Conservation (phyloP, 306 rosid species). For the Corylus avellana region DNA sequence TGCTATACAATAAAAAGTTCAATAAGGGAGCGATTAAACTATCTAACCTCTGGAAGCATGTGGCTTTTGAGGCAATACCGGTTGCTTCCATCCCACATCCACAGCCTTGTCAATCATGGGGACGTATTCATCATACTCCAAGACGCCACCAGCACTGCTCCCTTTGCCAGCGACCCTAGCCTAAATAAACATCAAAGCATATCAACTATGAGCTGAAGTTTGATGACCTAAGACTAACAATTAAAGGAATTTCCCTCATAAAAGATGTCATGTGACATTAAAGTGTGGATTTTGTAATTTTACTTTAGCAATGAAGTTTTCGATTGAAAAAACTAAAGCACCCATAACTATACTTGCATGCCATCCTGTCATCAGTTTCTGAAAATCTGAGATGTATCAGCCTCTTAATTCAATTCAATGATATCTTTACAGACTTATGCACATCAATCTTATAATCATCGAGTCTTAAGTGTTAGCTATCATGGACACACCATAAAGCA, state of each 20-base stretch:
- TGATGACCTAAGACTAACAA: background rate
- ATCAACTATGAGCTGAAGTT: slow-evolving; percentile 12
- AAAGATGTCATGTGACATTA: background rate
- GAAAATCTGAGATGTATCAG: background rate
- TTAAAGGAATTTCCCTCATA: background rate
- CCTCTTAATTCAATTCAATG: background rate
- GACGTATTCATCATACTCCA: slow-evolving; percentile 68
- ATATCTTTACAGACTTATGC: background rate
- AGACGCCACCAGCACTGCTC: slow-evolving; percentile 31
- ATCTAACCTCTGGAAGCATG: slow-evolving; percentile 50
- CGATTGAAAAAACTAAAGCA: background rate
- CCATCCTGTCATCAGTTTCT: background rate
- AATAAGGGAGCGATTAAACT: slow-evolving; percentile 21
- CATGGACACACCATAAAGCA: background rate
- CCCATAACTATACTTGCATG: background rate
- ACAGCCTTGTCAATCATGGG: slow-evolving; percentile 92
- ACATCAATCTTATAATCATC: background rate
- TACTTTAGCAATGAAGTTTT: background rate
- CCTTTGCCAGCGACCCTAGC: slow-evolving; percentile 55
- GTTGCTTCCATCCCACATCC: slow-evolving; percentile 59
- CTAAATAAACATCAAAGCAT: slow-evolving; percentile 50
- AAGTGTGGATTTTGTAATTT: background rate
- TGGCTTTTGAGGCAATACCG: slow-evolving; percentile 32
- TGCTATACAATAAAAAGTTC: slow-evolving; percentile 7
- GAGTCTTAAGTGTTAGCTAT: background rate